Evolutionary conservation across 768 basidiomycete genomes (phyloP), one percentile per base, ranked within the genome.

Genomic region (Leccinum rimulosum): DNA sequence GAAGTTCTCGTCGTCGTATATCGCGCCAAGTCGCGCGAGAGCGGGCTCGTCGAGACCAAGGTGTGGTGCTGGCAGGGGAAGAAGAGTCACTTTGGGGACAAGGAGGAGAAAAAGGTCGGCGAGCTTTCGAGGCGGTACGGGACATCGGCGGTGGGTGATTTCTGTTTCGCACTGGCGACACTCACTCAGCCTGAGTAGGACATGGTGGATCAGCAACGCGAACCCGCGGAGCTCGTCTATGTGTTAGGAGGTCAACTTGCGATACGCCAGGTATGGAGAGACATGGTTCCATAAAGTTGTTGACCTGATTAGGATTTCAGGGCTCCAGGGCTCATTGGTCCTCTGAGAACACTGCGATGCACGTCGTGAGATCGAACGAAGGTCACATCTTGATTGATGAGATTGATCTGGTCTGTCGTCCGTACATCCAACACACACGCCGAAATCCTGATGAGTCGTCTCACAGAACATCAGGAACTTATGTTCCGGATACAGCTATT

Each of bases 401-500:
- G 66, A 76, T 84, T 45, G 87, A 93, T 61, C 70, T 90, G 58
- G 91, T 91, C 65, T 64, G 74, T 52, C 11, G 45, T 36, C 36
- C 36, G 28, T 38, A 17, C 22, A 14, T 36, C 22, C 31, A 36
- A 45, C 11, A 33, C n/a, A 22, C 11, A 43, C 56, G 22, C 12
- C 54, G 50, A 57, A 52, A 33, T 35, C 35, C 58, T 48, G 52
- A 64, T 31, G n/a, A 19, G 35, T 54, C 50, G 33, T 27, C 59
- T 54, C 27, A 30, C 62, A 88, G 88, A 77, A 70, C 57, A 74
- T 87, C 62, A 81, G 76, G 59, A 90, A 88, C 66, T 74, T 94
- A 1, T 93, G 91, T 68, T 93, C 91, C 10, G 92, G 82, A n/a
- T 93, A 85, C 72, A 91, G 89, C 64, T 93, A 89, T 69, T 92